Conservation (phyloP, 192 early-diverging fungal species). For the Rhizoclosmatium sp. region DNA sequence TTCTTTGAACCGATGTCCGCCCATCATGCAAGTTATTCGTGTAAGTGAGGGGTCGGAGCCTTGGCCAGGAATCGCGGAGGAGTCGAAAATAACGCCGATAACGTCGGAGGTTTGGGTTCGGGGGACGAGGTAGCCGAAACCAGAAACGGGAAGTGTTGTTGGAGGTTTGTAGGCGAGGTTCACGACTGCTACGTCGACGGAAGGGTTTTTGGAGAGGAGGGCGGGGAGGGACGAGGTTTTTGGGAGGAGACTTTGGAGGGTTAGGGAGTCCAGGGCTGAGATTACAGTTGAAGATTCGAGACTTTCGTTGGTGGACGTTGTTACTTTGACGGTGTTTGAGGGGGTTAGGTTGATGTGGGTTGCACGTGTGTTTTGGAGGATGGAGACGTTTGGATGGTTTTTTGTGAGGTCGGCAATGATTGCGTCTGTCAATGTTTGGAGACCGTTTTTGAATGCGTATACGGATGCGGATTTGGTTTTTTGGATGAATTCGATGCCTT, state of each 20-base stretch:
- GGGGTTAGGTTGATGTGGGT: background rate
- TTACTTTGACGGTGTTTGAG: background rate
- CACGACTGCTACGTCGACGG: conserved; percentile 83
- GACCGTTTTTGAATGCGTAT: conserved; percentile 82
- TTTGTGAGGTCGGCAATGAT: conserved; percentile 60
- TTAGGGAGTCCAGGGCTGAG: conserved; percentile 68
- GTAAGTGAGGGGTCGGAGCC: conserved; percentile 52
- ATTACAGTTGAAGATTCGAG: conserved; percentile 66
- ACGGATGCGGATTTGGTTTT: conserved; percentile 72
- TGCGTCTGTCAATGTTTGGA: conserved; percentile 71
- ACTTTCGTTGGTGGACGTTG: background rate
- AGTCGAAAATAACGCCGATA: conserved; percentile 90
- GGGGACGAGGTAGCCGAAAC: conserved; percentile 93
- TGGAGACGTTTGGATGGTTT: conserved; percentile 48
- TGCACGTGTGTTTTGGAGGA: conserved; percentile 4
- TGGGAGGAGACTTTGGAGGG: conserved; percentile 58
- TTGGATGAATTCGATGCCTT: conserved; percentile 65
- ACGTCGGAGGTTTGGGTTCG: conserved; percentile 60
- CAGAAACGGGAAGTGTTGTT: conserved; percentile 67
- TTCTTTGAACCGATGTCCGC: conserved; percentile 77
- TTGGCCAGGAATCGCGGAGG: conserved; percentile 75
- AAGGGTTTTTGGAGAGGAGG: conserved; percentile 68
- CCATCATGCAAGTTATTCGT: conserved; percentile 90
- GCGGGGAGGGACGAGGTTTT: background rate
- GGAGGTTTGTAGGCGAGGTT: conserved; percentile 74